Conservation (phyloP, 1,139 yeast species). For the Candida smagusa region DNA sequence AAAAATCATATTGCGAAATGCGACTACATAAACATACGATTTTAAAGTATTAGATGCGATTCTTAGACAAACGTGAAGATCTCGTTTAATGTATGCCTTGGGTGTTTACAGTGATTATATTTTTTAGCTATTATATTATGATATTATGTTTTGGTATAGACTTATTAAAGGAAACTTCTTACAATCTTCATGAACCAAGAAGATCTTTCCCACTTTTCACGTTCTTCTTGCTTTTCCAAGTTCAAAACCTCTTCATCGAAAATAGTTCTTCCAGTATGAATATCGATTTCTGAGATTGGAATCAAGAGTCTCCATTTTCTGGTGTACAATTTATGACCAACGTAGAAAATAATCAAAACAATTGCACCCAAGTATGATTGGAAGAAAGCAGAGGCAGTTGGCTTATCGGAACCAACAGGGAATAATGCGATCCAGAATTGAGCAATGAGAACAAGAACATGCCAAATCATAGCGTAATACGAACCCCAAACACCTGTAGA, state of each 20-base stretch:
- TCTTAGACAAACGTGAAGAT: too few relatives aligned
- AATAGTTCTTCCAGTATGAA: constrained; percentile 31
- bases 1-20: too few relatives aligned
- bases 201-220: constrained; percentile 21
- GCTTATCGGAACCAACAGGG: constrained; percentile 30
- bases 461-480: constrained; percentile 32
- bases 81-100: too few relatives aligned
- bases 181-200: constrained; percentile 25
- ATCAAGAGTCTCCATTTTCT: constrained; percentile 31
- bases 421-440: constrained; percentile 43
- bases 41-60: too few relatives aligned
- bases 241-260: constrained; percentile 38
- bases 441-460: constrained; percentile 35
- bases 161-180: neutral
- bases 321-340: constrained; percentile 33
- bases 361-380: constrained; percentile 36
- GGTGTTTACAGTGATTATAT: too few relatives aligned
- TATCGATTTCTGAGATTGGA: constrained; percentile 33
- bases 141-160: too few relatives aligned
- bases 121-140: too few relatives aligned
- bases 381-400: constrained; percentile 33
- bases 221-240: constrained; percentile 35
- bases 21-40: too few relatives aligned
- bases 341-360: constrained; percentile 31
- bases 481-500: constrained; percentile 44